phyloP scores from a whole-genome alignment of 2,329 filamentous ascomycete genomes.

The Diaporthe sp. region DNA sequence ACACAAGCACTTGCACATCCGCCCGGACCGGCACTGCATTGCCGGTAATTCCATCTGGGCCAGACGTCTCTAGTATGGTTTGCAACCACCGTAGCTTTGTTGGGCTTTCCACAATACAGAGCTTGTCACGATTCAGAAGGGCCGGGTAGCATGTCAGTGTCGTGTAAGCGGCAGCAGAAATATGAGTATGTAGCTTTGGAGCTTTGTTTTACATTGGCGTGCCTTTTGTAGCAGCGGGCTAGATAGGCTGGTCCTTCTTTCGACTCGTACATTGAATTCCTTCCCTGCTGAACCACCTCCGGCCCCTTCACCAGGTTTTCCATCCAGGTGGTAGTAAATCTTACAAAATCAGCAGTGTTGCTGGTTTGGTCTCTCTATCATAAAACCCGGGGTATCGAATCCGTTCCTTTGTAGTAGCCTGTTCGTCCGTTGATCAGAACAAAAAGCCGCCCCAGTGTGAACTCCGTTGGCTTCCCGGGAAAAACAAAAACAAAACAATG shows the following conservation, averaged over 20 bases:
- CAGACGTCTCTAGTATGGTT: slow-evolving; percentile 4
- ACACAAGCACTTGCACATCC: not conserved
- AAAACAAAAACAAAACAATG: not conserved
- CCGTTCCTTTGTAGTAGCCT: slow-evolving; percentile 25
- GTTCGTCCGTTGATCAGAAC: slow-evolving; percentile 18
- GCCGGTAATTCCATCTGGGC: not conserved
- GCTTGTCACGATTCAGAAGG: slow-evolving; percentile 4
- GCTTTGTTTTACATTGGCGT: not conserved
- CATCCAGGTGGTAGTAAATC: not conserved
- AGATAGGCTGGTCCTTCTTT: not conserved
- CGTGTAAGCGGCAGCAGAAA: not conserved
- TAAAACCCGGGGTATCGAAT: slow-evolving; percentile 40
- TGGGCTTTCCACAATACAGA: not conserved
- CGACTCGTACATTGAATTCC: slow-evolving; percentile 1
- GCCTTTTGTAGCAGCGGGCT: slow-evolving; percentile 1
- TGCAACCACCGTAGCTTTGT: not conserved
- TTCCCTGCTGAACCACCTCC: not conserved
- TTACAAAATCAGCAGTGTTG: slow-evolving; percentile 41
- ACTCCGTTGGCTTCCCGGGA: slow-evolving; percentile 33
- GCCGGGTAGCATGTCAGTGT: not conserved
- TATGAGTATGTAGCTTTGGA: not conserved
- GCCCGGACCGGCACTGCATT: slow-evolving; percentile 12
- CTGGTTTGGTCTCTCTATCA: slow-evolving; percentile 35
- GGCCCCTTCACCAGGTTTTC: not conserved
- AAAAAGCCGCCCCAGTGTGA: slow-evolving; percentile 15